Conservation (phyloP, 1,284 basidiomycete species). For the Earliella scabrosa region DNA sequence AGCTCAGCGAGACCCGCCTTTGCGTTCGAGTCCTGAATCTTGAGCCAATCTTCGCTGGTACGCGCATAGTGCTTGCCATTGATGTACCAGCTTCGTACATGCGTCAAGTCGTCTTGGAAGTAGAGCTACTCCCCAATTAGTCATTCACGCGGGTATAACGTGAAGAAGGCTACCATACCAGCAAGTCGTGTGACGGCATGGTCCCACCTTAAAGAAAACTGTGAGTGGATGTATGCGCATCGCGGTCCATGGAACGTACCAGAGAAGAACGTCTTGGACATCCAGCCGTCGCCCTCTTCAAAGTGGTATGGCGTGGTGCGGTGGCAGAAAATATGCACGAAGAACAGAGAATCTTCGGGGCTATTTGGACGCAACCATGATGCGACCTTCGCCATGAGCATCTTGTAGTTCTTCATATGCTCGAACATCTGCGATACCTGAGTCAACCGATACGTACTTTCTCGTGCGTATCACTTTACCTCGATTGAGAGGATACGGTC, state of each 20-base stretch:
- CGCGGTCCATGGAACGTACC: slow-evolving; percentile 39
- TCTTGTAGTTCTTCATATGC: slow-evolving; percentile 82
- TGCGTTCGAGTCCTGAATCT: slow-evolving; percentile 55
- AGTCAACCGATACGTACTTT: neutral
- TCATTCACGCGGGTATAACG: neutral
- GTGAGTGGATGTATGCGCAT: slow-evolving; percentile 17
- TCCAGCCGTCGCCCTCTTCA: slow-evolving; percentile 75
- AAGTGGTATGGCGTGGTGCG: slow-evolving; percentile 74
- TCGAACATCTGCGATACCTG: slow-evolving; percentile 67
- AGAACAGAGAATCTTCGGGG: slow-evolving; percentile 54
- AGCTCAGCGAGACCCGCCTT: slow-evolving; percentile 57
- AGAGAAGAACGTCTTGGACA: slow-evolving; percentile 80
- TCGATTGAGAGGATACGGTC: slow-evolving; percentile 80
- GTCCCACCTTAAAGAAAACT: slow-evolving; percentile 50
- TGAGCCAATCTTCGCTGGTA: slow-evolving; percentile 75
- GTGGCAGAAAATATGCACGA: slow-evolving; percentile 83
- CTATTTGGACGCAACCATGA: slow-evolving; percentile 64
- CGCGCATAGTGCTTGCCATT: slow-evolving; percentile 71
- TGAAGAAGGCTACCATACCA: slow-evolving; percentile 36
- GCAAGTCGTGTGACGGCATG: slow-evolving; percentile 72
- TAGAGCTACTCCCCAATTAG: too few species aligned
- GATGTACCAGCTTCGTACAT: slow-evolving; percentile 67
- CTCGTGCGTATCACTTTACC: slow-evolving; percentile 34
- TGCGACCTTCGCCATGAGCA: slow-evolving; percentile 67
- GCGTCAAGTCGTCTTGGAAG: slow-evolving; percentile 70